phyloP scores from a whole-genome alignment of 2,329 filamentous ascomycete genomes.

The Neonectria sp. region DNA sequence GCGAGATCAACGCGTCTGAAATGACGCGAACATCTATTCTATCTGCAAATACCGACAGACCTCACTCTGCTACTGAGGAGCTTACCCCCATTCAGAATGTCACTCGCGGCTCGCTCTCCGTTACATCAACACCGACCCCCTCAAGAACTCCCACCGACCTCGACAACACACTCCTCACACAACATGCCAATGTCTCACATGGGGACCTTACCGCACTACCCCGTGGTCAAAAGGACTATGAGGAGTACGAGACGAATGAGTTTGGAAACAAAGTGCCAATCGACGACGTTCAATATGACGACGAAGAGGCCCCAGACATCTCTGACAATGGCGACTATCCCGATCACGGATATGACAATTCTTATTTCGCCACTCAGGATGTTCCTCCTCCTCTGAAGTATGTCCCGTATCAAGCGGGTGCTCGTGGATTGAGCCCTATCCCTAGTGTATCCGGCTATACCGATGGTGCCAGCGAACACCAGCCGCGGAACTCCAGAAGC shows the following conservation, averaged over 20 bases:
- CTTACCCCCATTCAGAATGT: slow-evolving; percentile 75
- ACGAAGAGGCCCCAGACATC: slow-evolving; percentile 54
- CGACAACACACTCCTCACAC: slow-evolving; percentile 75
- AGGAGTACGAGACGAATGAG: slow-evolving; percentile 64
- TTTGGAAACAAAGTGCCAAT: slow-evolving; percentile 59
- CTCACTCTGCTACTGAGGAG: slow-evolving; percentile 77
- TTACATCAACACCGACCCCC: slow-evolving; percentile 74
- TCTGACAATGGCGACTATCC: slow-evolving; percentile 56
- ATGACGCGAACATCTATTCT: slow-evolving; percentile 90
- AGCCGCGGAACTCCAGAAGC: slow-evolving; percentile 70
- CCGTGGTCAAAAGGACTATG: slow-evolving; percentile 61
- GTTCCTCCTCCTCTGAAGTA: slow-evolving; percentile 76
- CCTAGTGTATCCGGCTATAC: slow-evolving; percentile 93
- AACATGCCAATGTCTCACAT: slow-evolving; percentile 76
- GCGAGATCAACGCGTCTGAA: slow-evolving; percentile 88
- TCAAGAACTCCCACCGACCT: slow-evolving; percentile 68
- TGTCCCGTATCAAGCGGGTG: slow-evolving; percentile 77
- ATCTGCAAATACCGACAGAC: slow-evolving; percentile 83
- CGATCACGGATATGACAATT: slow-evolving; percentile 58
- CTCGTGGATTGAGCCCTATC: slow-evolving; percentile 86
- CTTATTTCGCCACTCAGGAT: slow-evolving; percentile 72
- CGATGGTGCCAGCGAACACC: slow-evolving; percentile 75
- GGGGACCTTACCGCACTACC: slow-evolving; percentile 71
- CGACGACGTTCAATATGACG: slow-evolving; percentile 63
- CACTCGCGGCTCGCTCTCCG: slow-evolving; percentile 72